Evolutionary conservation across 306 rosid species (phyloP).

Genomic region (Inga oerstediana): DNA sequence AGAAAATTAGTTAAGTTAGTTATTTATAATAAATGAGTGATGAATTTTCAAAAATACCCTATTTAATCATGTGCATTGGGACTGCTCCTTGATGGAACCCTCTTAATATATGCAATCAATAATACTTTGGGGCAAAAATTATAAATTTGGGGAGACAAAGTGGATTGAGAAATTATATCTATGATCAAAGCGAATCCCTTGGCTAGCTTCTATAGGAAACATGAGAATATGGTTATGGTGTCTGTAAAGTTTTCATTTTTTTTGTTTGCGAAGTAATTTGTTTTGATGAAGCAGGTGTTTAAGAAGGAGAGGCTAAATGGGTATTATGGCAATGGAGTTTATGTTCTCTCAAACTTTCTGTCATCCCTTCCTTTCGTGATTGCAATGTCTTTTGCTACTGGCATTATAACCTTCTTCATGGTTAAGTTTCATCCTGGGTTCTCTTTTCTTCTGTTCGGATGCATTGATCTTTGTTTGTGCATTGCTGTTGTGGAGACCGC

Average conservation of each 20-base stretch:
- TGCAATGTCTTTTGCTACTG: slow-evolving; percentile 69
- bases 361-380: slow-evolving; percentile 84
- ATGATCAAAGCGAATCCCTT: no score
- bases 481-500: slow-evolving; percentile 83
- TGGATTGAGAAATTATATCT: no score
- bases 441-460: slow-evolving; percentile 48
- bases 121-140: no score
- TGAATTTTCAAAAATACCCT: no score
- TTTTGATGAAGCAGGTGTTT: slow-evolving; percentile 58
- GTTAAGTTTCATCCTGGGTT: slow-evolving; percentile 70
- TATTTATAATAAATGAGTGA: no score
- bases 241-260: background rate
- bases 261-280: background rate
- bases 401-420: slow-evolving; percentile 72
- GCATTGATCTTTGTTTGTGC: slow-evolving; percentile 63
- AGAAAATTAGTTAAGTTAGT: no score
- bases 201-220: background rate
- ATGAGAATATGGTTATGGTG: background rate
- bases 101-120: no score
- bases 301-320: slow-evolving; percentile 74
- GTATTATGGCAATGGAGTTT: slow-evolving; percentile 73
- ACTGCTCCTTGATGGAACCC: no score
- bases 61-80: no score
- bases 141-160: no score
- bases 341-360: slow-evolving; percentile 72